phyloP scores from a whole-genome alignment of 805 yeast species.

The Saccharomycopsis olivae region DNA sequence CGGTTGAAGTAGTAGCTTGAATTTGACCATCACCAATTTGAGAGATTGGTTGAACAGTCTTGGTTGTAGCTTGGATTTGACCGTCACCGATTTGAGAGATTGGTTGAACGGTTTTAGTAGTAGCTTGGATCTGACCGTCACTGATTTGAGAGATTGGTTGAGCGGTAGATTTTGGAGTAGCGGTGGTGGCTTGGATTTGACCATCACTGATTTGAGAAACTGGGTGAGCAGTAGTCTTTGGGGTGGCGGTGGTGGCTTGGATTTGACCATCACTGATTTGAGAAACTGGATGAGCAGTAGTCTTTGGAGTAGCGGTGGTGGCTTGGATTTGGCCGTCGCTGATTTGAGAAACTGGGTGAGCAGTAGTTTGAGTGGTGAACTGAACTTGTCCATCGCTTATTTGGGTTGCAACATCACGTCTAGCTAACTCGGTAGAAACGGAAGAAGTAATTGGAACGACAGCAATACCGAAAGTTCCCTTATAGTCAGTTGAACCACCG shows the following conservation, averaged over 20 bases:
- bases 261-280: conserved; percentile 40
- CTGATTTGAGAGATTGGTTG: conserved; percentile 32
- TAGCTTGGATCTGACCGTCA: conserved; percentile 41
- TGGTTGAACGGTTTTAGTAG: conserved; percentile 22
- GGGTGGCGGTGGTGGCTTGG: conserved; percentile 31
- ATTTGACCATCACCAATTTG: too few relatives aligned
- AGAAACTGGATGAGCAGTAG: conserved; percentile 29
- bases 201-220: conserved; percentile 30
- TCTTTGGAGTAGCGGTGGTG: conserved; percentile 24
- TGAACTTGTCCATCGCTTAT: conserved; percentile 26
- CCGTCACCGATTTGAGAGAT: conserved; percentile 38
- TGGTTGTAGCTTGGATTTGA: conserved; percentile 30
- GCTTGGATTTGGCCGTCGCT: conserved; percentile 39
- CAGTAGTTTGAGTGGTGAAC: conserved; percentile 28
- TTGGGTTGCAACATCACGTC: conserved; percentile 19
- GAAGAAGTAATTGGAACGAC: conserved; percentile 38
- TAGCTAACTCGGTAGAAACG: conserved; percentile 22
- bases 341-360: conserved; percentile 32
- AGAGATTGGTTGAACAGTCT: too few relatives aligned
- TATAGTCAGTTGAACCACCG: conserved; percentile 48
- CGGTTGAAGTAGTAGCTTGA: too few relatives aligned
- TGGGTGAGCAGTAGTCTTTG: conserved; percentile 22
- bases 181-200: conserved; percentile 28
- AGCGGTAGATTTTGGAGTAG: conserved; percentile 19
- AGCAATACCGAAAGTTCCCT: conserved; percentile 57